Evolutionary conservation across 106 monocot genomes (phyloP).

Genomic region (Acanthochlamys bracteata): DNA sequence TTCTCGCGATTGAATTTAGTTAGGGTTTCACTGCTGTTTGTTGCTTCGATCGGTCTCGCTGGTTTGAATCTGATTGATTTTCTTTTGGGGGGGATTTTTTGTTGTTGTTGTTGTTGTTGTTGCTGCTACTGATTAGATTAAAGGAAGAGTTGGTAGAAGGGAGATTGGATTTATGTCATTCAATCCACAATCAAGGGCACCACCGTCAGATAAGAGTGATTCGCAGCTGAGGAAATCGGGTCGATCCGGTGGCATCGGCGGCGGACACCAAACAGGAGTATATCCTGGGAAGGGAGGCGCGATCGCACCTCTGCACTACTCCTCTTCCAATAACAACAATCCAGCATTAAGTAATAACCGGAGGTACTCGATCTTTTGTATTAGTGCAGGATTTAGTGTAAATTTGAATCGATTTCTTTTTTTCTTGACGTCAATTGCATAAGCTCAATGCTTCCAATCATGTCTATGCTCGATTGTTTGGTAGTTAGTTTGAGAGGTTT

Average conservation of each 20-base stretch:
- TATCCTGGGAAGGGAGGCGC: slow-evolving; percentile 12
- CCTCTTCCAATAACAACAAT: slow-evolving; percentile 8
- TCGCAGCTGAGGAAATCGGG: slow-evolving; percentile 36
- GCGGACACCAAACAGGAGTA: slow-evolving; percentile 25
- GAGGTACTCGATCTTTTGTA: slow-evolving; percentile 2
- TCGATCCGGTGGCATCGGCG: slow-evolving; percentile 35
- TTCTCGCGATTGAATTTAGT: not conserved
- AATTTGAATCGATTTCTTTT: no score
- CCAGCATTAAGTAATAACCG: slow-evolving; percentile 4
- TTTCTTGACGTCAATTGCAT: no score
- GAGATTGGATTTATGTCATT: slow-evolving; percentile 35
- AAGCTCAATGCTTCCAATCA: no score
- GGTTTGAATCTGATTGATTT: no score
- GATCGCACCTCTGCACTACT: slow-evolving; percentile 6
- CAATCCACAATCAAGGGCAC: slow-evolving; percentile 22
- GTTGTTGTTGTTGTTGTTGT: not conserved
- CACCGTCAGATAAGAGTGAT: slow-evolving; percentile 32
- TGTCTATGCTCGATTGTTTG: not conserved
- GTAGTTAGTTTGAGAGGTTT: not conserved
- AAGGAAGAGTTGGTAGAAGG: not conserved
- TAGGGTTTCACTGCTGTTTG: no score
- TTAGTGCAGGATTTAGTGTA: not conserved
- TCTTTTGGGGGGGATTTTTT: not conserved
- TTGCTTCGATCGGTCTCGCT: no score
- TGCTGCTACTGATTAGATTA: no score